Evolutionary conservation across 1,284 basidiomycete genomes (phyloP), one percentile per base, ranked within the genome.

Genomic region (Lignosus rhinocerotis): DNA sequence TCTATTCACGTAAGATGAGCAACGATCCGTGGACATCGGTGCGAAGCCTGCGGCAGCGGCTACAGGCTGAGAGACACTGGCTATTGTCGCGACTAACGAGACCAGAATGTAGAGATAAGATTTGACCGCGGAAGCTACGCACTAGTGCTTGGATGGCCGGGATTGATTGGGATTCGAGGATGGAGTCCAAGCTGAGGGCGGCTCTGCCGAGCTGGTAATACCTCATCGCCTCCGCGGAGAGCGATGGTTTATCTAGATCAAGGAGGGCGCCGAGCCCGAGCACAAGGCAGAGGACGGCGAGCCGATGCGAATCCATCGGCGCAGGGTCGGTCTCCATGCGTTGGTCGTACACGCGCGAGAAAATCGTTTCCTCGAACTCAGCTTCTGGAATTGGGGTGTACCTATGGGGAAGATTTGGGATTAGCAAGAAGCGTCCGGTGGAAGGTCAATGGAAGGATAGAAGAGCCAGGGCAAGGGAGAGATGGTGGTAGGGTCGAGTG

Each of bases 71-170:
- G 55, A 32, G 21, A 19, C 44, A 10, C n/a, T 19, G 44, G 36
- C 36, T 38, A 36, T 34, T 38, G 48, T 14, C 42, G 30, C 30
- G 44, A 44, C 25, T 31, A 39, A 42, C 11, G 12, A n/a, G 25
- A 32, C 42, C 12, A 38, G 31, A 51, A 19, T 34, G 41, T 12
- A 44, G 42, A 50, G 39, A 34, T 49, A 4, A 25, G 25, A 25
- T 25, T 25, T 25, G 25, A 25, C 25, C 25, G 25, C 25, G 25
- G 25, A 4, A 25, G 4, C 25, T 25, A 75, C 80, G 66, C 67
- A 86, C 86, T 75, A 88, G 67, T 16, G 86, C 85, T 68, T 87
- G 86, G 34, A 87, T 83, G 21, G 79, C 85, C 52, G 78, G 72
- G 57, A 86, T 81, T 10, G 81, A 80, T 59, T 85, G 85, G 53